Conservation (phyloP, 2,329 filamentous ascomycete genomes). For the Alternaria sp. region DNA sequence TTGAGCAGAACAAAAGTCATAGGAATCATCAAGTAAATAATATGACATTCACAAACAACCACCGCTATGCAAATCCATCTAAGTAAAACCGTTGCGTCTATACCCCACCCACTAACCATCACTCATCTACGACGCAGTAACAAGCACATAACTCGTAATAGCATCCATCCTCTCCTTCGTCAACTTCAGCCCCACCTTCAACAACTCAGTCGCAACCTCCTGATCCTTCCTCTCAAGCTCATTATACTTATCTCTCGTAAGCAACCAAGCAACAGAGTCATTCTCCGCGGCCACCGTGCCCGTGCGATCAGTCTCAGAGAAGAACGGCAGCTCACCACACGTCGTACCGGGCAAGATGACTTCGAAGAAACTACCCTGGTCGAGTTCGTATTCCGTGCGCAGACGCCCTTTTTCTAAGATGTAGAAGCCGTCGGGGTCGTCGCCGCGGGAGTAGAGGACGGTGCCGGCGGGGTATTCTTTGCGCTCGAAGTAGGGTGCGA, state of each 20-base stretch:
- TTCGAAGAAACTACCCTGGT: slow-evolving; percentile 87
- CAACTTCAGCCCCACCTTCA: slow-evolving; percentile 88
- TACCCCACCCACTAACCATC: background rate
- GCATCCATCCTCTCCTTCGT: slow-evolving; percentile 90
- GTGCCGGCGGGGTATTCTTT: slow-evolving; percentile 72
- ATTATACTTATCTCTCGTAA: slow-evolving; percentile 75
- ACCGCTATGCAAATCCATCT: background rate
- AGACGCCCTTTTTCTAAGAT: slow-evolving; percentile 88
- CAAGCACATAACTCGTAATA: slow-evolving; percentile 58
- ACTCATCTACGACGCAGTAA: slow-evolving; percentile 36
- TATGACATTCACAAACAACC: background rate
- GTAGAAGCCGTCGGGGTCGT: slow-evolving; percentile 83
- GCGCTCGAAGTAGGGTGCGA: slow-evolving; percentile 75
- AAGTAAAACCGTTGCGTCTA: background rate
- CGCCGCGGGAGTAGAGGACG: slow-evolving; percentile 76
- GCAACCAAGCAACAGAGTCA: slow-evolving; percentile 81
- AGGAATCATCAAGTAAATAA: background rate
- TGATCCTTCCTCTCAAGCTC: slow-evolving; percentile 73
- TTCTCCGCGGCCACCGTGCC: slow-evolving; percentile 85
- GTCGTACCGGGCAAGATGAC: slow-evolving; percentile 94
- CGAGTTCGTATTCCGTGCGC: slow-evolving; percentile 86
- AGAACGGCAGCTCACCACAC: slow-evolving; percentile 95
- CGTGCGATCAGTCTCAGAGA: slow-evolving; percentile 85
- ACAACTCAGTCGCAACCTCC: slow-evolving; percentile 80
- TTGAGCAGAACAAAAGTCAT: no score